phyloP scores from a whole-genome alignment of 352 stramenopile genomes.

The Pythium folliculosum region DNA sequence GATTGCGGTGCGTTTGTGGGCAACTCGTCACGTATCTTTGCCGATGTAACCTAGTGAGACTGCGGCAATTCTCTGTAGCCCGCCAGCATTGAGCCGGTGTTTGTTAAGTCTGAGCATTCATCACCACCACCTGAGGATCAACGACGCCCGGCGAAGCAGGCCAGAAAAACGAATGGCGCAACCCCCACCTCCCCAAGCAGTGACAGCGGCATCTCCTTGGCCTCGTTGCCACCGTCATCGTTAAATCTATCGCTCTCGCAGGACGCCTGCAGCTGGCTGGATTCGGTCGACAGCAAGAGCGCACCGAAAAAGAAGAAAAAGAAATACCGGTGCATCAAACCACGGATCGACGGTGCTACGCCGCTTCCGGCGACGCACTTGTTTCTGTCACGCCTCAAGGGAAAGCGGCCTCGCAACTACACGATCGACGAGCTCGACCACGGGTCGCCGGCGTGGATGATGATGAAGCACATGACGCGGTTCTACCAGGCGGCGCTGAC shows the following conservation, averaged over 20 bases:
- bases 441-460: slow-evolving; percentile 53
- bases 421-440: slow-evolving; percentile 50
- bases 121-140: not conserved
- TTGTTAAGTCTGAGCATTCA: slow-evolving; percentile 2
- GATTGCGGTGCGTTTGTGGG: not conserved
- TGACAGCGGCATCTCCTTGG: not conserved
- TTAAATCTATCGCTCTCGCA: slow-evolving; percentile 13
- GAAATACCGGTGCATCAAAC: slow-evolving; percentile 22
- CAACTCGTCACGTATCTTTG: not conserved
- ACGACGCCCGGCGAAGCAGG: slow-evolving; percentile 6
- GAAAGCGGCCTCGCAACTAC: slow-evolving; percentile 44
- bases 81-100: not conserved
- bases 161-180: not conserved
- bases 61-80: not conserved
- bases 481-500: slow-evolving; percentile 53
- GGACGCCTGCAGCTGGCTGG: slow-evolving; percentile 5
- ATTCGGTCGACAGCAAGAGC: not conserved
- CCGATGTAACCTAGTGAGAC: not conserved
- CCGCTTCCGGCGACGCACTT: slow-evolving; percentile 56
- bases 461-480: slow-evolving; percentile 53
- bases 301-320: slow-evolving; percentile 25
- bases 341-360: slow-evolving; percentile 9
- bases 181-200: not conserved
- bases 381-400: slow-evolving; percentile 63
- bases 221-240: not conserved